Evolutionary conservation across 2,329 filamentous ascomycete genomes (phyloP).

Genomic region (Alternaria longipes): DNA sequence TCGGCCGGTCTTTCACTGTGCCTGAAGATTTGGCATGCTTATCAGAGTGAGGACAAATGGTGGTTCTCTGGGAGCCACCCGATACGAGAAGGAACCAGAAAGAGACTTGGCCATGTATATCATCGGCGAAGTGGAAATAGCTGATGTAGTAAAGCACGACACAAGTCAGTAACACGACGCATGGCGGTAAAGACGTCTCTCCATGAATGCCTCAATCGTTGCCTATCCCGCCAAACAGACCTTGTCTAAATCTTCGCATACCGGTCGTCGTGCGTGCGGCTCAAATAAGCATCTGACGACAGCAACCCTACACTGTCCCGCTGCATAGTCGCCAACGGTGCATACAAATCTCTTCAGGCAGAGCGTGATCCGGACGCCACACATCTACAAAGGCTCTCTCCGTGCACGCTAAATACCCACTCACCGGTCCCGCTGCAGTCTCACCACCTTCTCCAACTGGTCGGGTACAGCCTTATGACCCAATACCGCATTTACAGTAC

Average conservation of each 20-base stretch:
- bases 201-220: not conserved
- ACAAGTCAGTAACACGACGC: not conserved
- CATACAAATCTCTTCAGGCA: constrained; percentile 22
- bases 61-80: constrained; percentile 8
- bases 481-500: constrained; percentile 24
- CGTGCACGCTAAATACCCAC: constrained; percentile 25
- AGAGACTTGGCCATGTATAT: constrained; percentile 20
- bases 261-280: constrained; percentile 40
- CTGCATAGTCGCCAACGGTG: constrained; percentile 28
- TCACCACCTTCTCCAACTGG: constrained; percentile 26
- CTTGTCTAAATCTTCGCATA: constrained; percentile 17
- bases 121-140: not conserved
- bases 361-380: constrained; percentile 36
- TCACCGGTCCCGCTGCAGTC: constrained; percentile 30
- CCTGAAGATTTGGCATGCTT: constrained; percentile 42
- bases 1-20: constrained; percentile 20
- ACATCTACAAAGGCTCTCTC: constrained; percentile 38
- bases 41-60: constrained; percentile 35
- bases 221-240: constrained; percentile 7
- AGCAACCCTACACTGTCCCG: constrained; percentile 40
- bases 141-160: not conserved
- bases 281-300: constrained; percentile 52
- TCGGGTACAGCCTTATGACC: constrained; percentile 23
- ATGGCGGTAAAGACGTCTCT: not conserved
- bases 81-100: constrained; percentile 25